Conservation (phyloP, 2,329 filamentous ascomycete species). For the Rhynchosporium agropyri region DNA sequence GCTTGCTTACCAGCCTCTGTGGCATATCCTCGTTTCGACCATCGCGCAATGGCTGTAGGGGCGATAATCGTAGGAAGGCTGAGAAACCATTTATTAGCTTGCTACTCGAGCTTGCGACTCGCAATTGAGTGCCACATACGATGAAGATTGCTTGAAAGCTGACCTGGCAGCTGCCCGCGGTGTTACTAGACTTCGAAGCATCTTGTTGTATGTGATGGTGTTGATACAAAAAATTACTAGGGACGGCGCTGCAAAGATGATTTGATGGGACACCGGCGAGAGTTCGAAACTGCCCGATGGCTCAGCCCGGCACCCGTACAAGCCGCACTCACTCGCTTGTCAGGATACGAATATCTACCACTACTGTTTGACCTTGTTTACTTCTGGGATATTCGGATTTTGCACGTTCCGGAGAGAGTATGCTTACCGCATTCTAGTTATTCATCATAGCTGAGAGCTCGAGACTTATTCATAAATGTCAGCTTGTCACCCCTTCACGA, state of each 20-base stretch:
- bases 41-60: conserved; percentile 52
- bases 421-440: neutral
- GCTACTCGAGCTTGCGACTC: conserved; percentile 12
- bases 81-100: conserved; percentile 36
- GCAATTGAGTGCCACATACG: conserved; percentile 47
- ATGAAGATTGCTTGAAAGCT: conserved; percentile 54
- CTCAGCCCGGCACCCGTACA: conserved; percentile 6
- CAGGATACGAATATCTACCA: neutral
- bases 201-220: conserved; percentile 45
- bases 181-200: conserved; percentile 65
- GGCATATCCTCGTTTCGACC: conserved; percentile 62
- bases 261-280: conserved; percentile 15
- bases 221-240: conserved; percentile 25
- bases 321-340: conserved; percentile 1
- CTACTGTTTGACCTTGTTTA: conserved; percentile 1
- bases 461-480: neutral
- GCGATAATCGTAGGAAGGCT: conserved; percentile 55
- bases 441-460: no score
- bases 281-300: conserved; percentile 11
- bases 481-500: no score
- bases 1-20: conserved; percentile 46
- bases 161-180: conserved; percentile 59
- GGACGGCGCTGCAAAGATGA: conserved; percentile 18
- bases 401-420: neutral
- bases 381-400: conserved; percentile 15